Percentiles rank a stretch among this genome's conserved stretches.
These are phyloP conservation scores for Microcera coccophila DNA, from an alignment of 2,329 filamentous ascomycete species.

Conservation along the genomic window DNA sequence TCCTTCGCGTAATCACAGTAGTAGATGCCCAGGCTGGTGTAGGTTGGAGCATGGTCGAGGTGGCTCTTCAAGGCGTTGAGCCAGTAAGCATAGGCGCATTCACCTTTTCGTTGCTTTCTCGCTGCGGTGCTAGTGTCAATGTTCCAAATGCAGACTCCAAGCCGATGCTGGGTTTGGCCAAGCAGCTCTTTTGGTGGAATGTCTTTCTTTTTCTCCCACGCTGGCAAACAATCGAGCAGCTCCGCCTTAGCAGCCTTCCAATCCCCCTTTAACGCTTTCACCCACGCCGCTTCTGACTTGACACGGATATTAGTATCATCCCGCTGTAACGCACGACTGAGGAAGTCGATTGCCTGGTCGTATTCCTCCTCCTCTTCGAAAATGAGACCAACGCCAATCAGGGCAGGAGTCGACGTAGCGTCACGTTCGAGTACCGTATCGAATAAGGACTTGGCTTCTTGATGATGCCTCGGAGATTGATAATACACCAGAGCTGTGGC, in stretches of 20 bases:
- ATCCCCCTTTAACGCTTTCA: slow-evolving; percentile 77
- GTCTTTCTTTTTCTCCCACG: slow-evolving; percentile 57
- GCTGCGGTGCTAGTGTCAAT: slow-evolving; percentile 68
- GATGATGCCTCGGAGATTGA: slow-evolving; percentile 83
- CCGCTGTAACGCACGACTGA: slow-evolving; percentile 69
- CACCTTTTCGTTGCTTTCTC: slow-evolving; percentile 71
- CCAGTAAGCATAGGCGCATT: slow-evolving; percentile 72
- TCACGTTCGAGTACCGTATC: slow-evolving; percentile 75
- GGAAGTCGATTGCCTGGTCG: slow-evolving; percentile 72
- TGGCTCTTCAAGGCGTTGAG: slow-evolving; percentile 80
- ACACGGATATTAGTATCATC: slow-evolving; percentile 74
- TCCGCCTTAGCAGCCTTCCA: slow-evolving; percentile 63
- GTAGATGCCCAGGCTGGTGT: slow-evolving; percentile 84
- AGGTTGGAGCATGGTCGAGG: slow-evolving; percentile 82
- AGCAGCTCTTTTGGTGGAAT: slow-evolving; percentile 63
- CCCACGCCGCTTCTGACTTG: slow-evolving; percentile 86
- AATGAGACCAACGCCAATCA: slow-evolving; percentile 88
- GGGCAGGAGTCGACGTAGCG: slow-evolving; percentile 68
- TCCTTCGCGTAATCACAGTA: slow-evolving; percentile 90
- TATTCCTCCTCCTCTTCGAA: slow-evolving; percentile 93
- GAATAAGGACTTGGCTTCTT: slow-evolving; percentile 83
- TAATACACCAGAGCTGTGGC: slow-evolving; percentile 88
- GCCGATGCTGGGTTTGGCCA: slow-evolving; percentile 79
- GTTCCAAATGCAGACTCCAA: slow-evolving; percentile 86
- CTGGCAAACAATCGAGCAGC: slow-evolving; percentile 64